Evolutionary conservation across 2,329 filamentous ascomycete genomes (phyloP), one percentile per base, ranked within the genome.

Genomic region (Hymenoscyphus fructigenus): DNA sequence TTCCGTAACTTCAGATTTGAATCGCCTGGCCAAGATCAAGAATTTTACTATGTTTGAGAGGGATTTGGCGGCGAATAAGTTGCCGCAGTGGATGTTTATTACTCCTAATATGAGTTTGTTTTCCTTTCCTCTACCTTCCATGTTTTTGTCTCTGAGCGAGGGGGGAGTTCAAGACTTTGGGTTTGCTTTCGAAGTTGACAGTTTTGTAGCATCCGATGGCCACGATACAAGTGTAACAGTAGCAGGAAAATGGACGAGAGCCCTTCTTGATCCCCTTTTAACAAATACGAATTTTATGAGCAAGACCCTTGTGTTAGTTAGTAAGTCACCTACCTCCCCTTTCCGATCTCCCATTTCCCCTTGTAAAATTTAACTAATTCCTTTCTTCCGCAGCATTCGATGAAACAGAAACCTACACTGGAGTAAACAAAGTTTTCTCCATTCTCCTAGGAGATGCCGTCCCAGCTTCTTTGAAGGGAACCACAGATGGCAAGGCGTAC

Each of bases 61-160:
- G 57, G 91, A 94, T 72, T 80, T 93, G n/a, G 77, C 82, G 59
- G 80, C 78, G 68, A 78, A 87, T 70, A 82, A 79, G 57, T 83
- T 93, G n/a, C 91, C 91, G 3, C 91, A 93, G 78, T 87, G 85
- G 85, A 83, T 86, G 78, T 90, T 90, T 77, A 86, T 91, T 72
- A 90, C 88, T 0, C 89, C 88, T 1, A 90, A 91, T 80, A 90
- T 91, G 88, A 89, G 53, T 57, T 29, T 17, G 53, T 34, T n/a
- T 29, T 3, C 53, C 26, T 1, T 36, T 10, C 26, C 17, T 15
- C 17, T 4, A 15, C 4, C 23, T 17, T 2, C 6, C 23, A 1
- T 32, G 7, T 2, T 14, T 1, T 29, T 15, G 10, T 56, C 14
- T n/a, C 9, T 53, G 4, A 26, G 20, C 47, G 47, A 50, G 44